Conservation (phyloP, 352 stramenopile species). For the Peronospora farinosa region DNA sequence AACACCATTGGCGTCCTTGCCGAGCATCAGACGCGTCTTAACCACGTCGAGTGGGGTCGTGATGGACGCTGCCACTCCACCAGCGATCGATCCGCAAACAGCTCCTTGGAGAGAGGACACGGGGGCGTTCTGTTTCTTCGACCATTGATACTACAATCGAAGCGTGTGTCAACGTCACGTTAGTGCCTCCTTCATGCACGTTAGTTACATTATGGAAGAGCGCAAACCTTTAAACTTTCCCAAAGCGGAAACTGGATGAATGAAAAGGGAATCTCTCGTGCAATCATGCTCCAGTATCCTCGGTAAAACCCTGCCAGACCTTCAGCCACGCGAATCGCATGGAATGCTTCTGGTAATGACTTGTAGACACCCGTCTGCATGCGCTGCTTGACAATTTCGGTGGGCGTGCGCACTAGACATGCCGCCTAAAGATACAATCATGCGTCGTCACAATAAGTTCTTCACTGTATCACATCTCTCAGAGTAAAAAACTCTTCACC, state of each 20-base stretch:
- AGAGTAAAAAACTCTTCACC: constrained; percentile 19
- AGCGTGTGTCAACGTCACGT: constrained; percentile 2
- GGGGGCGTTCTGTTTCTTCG: constrained; percentile 59
- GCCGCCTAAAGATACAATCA: constrained; percentile 57
- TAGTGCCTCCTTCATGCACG: neutral
- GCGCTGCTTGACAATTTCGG: constrained; percentile 98
- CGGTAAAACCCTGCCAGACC: constrained; percentile 90
- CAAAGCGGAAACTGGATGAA: constrained; percentile 99
- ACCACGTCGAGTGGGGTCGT: constrained; percentile 99
- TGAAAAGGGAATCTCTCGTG: constrained; percentile 98
- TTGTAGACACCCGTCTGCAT: constrained; percentile 94
- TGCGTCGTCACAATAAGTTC: neutral
- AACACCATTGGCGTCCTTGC: constrained; percentile 89
- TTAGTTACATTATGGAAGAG: neutral
- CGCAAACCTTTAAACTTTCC: constrained; percentile 91
- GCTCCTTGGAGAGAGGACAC: constrained; percentile 90
- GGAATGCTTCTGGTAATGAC: constrained; percentile 60
- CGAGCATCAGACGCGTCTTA: constrained; percentile 99
- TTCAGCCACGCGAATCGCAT: constrained; percentile 70
- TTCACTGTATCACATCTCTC: neutral
- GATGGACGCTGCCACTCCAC: constrained; percentile 91
- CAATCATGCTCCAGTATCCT: constrained; percentile 97
- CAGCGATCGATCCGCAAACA: constrained; percentile 92
- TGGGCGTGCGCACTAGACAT: constrained; percentile 97
- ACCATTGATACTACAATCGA: constrained; percentile 61